These are phyloP conservation scores for Skeletonema tropicum DNA, from an alignment of 108 stramenopile genomes.

Conservation along the genomic window DNA sequence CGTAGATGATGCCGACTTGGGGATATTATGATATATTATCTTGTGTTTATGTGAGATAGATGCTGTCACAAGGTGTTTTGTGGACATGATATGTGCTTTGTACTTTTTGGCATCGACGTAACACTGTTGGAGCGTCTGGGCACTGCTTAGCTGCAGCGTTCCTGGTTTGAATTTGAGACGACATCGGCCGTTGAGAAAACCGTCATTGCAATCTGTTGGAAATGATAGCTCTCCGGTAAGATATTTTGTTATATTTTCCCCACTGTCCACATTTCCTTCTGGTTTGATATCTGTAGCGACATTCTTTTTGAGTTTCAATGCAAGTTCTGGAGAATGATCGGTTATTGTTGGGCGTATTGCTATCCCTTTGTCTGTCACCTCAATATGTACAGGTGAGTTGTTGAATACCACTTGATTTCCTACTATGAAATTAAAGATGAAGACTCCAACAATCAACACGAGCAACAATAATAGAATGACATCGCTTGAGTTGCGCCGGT, in stretches of 20 bases:
- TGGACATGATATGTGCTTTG: slow-evolving; percentile 9
- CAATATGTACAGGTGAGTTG: background rate
- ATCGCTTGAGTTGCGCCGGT: background rate
- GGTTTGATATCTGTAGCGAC: background rate
- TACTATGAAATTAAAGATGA: background rate
- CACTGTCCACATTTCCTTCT: background rate
- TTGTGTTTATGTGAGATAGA: slow-evolving; percentile 26
- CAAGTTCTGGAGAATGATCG: background rate
- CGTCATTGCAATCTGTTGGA: background rate
- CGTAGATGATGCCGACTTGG: slow-evolving; percentile 40
- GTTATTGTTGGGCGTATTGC: background rate
- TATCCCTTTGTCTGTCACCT: background rate
- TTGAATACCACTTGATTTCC: background rate
- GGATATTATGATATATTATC: slow-evolving; percentile 37
- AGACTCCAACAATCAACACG: background rate
- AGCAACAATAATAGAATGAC: background rate
- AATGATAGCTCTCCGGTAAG: background rate
- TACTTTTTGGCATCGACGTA: slow-evolving; percentile 32
- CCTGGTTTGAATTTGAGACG: slow-evolving; percentile 31
- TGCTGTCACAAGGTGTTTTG: background rate
- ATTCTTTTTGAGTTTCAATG: background rate
- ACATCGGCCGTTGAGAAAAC: background rate
- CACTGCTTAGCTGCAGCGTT: slow-evolving; percentile 17
- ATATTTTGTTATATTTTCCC: background rate
- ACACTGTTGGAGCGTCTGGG: slow-evolving; percentile 35